Evolutionary conservation across 176 grass and related monocot species (phyloP), one percentile per base, ranked within the genome.

Genomic region (Microstegium vimineum): DNA sequence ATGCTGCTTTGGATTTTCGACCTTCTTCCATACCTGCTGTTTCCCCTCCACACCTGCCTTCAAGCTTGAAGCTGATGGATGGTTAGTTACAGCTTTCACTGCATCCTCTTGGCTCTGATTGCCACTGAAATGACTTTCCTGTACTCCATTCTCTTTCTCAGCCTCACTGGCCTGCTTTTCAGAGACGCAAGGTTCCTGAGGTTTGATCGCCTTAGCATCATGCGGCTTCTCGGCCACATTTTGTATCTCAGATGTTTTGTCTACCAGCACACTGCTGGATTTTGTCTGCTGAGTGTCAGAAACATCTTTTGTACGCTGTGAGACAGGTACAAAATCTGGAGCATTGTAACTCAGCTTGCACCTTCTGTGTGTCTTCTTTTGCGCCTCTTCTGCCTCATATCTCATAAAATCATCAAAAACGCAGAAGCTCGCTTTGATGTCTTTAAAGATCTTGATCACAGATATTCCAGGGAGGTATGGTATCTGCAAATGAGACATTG

Each of bases 361-460:
- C 43, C 74, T 81, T 32, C 90, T 87, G 66, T 74, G 64, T 42
- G 88, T 74, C 70, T 76, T 87, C 46, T 68, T 66, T 47, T 75
- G 85, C 16, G 17, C 87, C 76, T 97, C 92, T 43, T 85, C 87
- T 42, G 79, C 78, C 63, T 97, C 95, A 22, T 94, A 94, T 74
- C 35, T 89, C 82, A 93, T 79, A 68, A 98, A 93, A 68, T 94
- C 92, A 84, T 98, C 88, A 76, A 98, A 86, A 18, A 98, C 46
- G 42, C 88, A 94, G 10, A 78, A 84, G 41, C 66, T 84, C 61
- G 83, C 54, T 74, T 60, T 86, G 33, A 87, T 86, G 25, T 56
- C 78, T 84, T 90, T 98, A 40, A 94, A 91, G 22, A 94, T 90
- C 81, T 93, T 84, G 35, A 98, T 52, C 75, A 98, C 37, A 75